Conservation (phyloP, 2,329 filamentous ascomycete species). For the Calonectria multiphialidica region DNA sequence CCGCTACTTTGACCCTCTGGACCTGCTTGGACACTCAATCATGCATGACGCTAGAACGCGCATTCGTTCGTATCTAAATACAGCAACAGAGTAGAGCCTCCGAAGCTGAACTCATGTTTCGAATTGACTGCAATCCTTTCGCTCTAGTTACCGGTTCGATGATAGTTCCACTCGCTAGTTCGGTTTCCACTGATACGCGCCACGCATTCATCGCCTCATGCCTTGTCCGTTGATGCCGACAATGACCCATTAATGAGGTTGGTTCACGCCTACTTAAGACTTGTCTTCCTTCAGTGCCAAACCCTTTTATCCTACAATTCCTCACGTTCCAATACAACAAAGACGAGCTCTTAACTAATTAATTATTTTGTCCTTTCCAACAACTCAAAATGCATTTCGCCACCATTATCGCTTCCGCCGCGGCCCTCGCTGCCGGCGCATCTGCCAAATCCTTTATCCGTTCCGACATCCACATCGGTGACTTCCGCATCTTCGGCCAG, state of each 20-base stretch:
- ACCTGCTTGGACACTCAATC: neutral
- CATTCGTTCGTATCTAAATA: neutral
- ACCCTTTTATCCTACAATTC: neutral
- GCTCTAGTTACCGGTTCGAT: neutral
- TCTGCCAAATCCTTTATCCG: neutral
- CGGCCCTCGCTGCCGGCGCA: neutral
- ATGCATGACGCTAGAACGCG: neutral
- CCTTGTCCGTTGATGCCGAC: neutral
- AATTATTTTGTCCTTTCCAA: neutral
- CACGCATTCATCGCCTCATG: neutral
- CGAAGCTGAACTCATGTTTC: neutral
- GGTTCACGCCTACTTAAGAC: neutral
- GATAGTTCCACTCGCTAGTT: neutral
- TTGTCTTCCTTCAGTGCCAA: neutral
- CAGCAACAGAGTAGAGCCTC: neutral
- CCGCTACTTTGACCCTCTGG: neutral
- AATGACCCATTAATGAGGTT: neutral
- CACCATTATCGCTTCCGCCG: neutral
- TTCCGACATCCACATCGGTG: neutral
- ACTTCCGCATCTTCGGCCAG: neutral
- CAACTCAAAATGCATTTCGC: neutral
- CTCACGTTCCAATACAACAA: neutral
- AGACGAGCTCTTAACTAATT: neutral
- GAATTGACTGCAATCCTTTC: neutral
- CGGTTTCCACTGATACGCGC: neutral